Percentiles rank a stretch among this genome's conserved stretches.
Conservation (phyloP, 441 rosid species). For the Corymbia calophylla region DNA sequence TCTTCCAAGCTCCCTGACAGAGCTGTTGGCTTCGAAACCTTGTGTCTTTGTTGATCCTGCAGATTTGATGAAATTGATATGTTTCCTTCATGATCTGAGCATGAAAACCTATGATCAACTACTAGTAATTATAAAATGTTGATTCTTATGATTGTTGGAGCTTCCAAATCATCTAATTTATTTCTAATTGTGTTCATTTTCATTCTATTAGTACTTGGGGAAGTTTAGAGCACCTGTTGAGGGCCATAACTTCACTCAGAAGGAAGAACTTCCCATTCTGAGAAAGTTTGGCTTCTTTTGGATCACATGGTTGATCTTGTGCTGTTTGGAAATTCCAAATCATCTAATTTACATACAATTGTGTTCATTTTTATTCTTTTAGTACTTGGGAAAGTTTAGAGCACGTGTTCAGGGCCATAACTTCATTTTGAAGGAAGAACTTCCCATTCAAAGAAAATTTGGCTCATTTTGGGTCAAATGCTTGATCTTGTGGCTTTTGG, state of each 20-base stretch:
- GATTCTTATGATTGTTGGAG: neutral
- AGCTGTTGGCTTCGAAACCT: neutral
- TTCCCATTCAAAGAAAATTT: neutral
- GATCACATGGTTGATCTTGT: neutral
- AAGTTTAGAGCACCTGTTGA: neutral
- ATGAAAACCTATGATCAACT: neutral
- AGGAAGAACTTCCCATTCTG: neutral
- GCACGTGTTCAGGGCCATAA: neutral
- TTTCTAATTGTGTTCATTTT: neutral
- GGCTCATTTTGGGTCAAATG: neutral
- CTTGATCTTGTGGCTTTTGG: neutral
- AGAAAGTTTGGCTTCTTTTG: neutral
- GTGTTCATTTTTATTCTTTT: neutral
- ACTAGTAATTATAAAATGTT: neutral
- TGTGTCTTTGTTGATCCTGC: neutral
- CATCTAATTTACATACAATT: neutral
- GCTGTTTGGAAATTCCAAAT: neutral
- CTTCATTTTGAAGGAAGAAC: neutral
- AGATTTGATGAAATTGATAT: neutral
- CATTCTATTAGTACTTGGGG: neutral
- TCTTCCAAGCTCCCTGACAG: neutral
- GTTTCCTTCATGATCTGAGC: neutral
- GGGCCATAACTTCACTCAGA: neutral
- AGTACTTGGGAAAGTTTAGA: neutral
- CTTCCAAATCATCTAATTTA: neutral